A percentile compares a stretch with the other conserved stretches of the same genome.
Evolutionary conservation across 2,329 filamentous ascomycete species (phyloP).

Genomic region (Beauveria brongniartii): DNA sequence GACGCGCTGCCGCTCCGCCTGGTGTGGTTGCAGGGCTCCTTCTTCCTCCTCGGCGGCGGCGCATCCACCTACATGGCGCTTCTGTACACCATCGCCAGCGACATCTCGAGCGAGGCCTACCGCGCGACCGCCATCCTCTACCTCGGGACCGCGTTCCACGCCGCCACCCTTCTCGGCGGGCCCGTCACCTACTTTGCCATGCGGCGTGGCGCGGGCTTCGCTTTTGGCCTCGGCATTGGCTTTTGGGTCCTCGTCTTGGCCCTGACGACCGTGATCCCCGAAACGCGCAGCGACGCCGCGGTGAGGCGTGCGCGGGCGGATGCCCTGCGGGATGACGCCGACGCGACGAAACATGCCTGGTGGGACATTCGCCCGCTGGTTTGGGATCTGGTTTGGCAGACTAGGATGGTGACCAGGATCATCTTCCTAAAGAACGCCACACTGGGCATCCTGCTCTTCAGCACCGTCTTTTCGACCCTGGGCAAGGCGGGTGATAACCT

Average conservation of each 20-base stretch:
- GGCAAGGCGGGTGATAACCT: neutral
- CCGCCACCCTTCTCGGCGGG: constrained; percentile 13
- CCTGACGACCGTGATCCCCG: constrained; percentile 13
- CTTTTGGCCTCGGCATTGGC: constrained; percentile 4
- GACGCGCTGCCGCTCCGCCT: constrained; percentile 13
- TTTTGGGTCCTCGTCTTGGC: constrained; percentile 7
- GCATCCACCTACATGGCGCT: constrained; percentile 14
- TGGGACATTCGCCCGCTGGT: neutral
- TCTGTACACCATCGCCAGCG: constrained; percentile 15
- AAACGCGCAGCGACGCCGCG: constrained; percentile 7
- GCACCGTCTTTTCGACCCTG: neutral
- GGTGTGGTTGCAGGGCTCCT: constrained; percentile 13
- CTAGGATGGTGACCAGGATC: neutral
- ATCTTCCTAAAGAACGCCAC: neutral
- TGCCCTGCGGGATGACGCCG: neutral
- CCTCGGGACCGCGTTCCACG: constrained; percentile 13
- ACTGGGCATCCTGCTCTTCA: constrained; percentile 4
- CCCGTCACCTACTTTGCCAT: constrained; percentile 15
- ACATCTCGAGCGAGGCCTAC: constrained; percentile 6
- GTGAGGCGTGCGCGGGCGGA: constrained; percentile 4
- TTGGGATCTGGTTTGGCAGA: neutral
- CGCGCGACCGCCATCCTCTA: constrained; percentile 15
- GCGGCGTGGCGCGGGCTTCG: constrained; percentile 12
- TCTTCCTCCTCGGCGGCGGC: constrained; percentile 16
- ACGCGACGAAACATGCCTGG: neutral